These are phyloP conservation scores for Pontederia paniculata DNA, from an alignment of 176 grass and related monocot genomes.

Conservation along the genomic window DNA sequence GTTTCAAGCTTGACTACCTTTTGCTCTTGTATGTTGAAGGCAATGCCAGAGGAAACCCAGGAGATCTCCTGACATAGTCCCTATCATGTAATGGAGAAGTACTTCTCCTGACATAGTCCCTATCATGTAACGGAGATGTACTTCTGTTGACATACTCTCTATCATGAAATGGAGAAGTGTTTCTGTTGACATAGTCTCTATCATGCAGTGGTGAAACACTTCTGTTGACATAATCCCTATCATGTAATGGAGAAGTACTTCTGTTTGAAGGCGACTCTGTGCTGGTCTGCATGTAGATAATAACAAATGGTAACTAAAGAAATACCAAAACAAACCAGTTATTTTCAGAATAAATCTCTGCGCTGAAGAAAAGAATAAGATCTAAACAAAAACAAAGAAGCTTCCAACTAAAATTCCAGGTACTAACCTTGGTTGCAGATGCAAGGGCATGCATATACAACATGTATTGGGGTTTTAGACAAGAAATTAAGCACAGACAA, in stretches of 20 bases:
- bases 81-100: slow-evolving; percentile 62
- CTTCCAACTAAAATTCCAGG: too few species aligned
- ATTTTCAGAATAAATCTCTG: too few species aligned
- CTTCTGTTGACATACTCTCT: slow-evolving; percentile 19
- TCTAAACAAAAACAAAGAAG: too few species aligned
- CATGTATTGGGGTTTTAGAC: too few species aligned
- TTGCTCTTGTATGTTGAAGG: slow-evolving; percentile 25
- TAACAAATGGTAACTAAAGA: slow-evolving; percentile 7
- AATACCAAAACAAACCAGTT: neutral
- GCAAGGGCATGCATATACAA: too few species aligned
- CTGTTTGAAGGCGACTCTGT: slow-evolving; percentile 34
- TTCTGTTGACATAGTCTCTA: slow-evolving; percentile 39
- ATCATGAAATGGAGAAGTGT: slow-evolving; percentile 59
- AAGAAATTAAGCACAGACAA: too few species aligned
- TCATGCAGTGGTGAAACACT: slow-evolving; percentile 67
- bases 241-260: slow-evolving; percentile 67
- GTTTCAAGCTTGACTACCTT: slow-evolving; percentile 29
- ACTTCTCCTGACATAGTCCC: too few species aligned
- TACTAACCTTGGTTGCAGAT: too few species aligned
- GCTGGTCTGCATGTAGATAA: slow-evolving; percentile 33
- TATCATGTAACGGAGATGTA: too few species aligned
- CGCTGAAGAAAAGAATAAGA: too few species aligned
- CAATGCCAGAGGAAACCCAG: slow-evolving; percentile 29
- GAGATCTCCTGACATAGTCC: slow-evolving; percentile 33
- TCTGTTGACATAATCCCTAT: slow-evolving; percentile 39